Conservation (phyloP, 257 asterid genomes). For the Solanum peruvianum region DNA sequence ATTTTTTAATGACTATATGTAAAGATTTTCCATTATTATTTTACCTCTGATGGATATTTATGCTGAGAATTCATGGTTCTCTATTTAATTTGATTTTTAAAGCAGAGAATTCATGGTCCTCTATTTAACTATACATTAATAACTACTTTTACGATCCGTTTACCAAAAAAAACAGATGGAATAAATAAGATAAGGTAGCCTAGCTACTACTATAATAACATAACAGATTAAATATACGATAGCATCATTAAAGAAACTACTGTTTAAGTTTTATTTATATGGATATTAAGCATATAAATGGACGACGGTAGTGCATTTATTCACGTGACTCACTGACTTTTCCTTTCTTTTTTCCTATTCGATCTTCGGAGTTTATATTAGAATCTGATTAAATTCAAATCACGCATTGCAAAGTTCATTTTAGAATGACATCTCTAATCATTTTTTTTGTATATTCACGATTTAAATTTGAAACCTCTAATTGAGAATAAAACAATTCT, state of each 20-base stretch:
- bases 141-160: too few relatives aligned
- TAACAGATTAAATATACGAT: neutral
- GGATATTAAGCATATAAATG: neutral
- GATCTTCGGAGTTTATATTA: too few relatives aligned
- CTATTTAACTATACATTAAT: too few relatives aligned
- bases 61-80: neutral
- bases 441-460: neutral
- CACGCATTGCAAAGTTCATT: fast-evolving
- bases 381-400: too few relatives aligned
- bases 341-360: neutral
- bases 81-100: neutral
- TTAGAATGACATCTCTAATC: fast-evolving
- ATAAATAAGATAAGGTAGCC: neutral
- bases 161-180: neutral
- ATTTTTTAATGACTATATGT: too few relatives aligned
- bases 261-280: neutral
- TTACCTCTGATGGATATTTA: neutral
- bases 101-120: too few relatives aligned
- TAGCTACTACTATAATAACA: neutral
- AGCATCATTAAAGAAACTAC: neutral
- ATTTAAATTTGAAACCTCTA: too few relatives aligned
- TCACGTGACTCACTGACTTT: constrained; percentile 19
- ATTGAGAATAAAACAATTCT: too few relatives aligned
- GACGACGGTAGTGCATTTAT: constrained; percentile 17
- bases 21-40: too few relatives aligned